Percentiles rank a stretch among this genome's conserved stretches.
These are phyloP conservation scores for Saccharum spontaneum DNA, from an alignment of 176 grass and related monocot genomes.

Conservation along the genomic window DNA sequence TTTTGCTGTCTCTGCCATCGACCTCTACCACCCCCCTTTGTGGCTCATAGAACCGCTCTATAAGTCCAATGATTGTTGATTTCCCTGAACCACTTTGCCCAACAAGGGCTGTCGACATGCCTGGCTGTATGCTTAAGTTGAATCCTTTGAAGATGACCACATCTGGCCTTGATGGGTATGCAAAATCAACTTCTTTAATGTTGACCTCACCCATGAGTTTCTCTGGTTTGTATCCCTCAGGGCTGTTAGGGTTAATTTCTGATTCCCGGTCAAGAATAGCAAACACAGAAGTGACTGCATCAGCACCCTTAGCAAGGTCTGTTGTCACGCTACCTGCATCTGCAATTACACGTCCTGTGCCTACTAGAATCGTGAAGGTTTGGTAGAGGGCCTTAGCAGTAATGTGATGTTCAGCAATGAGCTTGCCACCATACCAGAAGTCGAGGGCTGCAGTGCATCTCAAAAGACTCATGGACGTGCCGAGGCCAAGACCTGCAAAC, in stretches of 20 bases:
- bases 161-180: conserved; percentile 68
- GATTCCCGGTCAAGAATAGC: conserved; percentile 67
- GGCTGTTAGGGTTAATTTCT: conserved; percentile 65
- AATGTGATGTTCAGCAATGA: conserved; percentile 57
- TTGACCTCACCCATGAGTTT: conserved; percentile 66
- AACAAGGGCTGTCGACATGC: conserved; percentile 80
- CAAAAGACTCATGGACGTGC: conserved; percentile 75
- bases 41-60: conserved; percentile 90
- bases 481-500: conserved; percentile 75
- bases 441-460: conserved; percentile 65
- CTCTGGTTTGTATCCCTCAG: conserved; percentile 56
- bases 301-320: conserved; percentile 84
- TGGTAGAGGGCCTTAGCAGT: conserved; percentile 67
- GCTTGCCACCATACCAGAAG: conserved; percentile 87
- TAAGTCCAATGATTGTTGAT: conserved; percentile 87
- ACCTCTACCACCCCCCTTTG: conserved; percentile 58
- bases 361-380: conserved; percentile 86
- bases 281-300: conserved; percentile 77
- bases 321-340: conserved; percentile 92
- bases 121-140: conserved; percentile 65
- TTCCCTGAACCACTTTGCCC: conserved; percentile 95
- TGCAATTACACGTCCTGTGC: conserved; percentile 89
- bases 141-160: conserved; percentile 80
- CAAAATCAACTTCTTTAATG: conserved; percentile 67
- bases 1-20: conserved; percentile 65